Conservation (phyloP, 1,284 basidiomycete genomes). For the Moesziomyces globuligerus region DNA sequence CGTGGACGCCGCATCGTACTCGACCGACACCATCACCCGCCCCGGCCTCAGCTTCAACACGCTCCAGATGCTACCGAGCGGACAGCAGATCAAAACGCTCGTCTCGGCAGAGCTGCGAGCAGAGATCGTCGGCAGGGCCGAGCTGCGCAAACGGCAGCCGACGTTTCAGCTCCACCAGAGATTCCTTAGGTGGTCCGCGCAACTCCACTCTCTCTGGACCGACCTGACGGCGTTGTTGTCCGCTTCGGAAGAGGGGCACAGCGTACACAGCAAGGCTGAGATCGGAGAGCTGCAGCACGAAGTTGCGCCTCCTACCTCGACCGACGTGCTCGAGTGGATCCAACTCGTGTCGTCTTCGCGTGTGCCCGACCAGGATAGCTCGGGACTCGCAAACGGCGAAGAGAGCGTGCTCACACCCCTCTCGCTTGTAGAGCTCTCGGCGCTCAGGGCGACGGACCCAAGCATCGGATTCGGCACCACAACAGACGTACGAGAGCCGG, state of each 20-base stretch:
- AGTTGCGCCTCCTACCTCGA: conserved; percentile 1
- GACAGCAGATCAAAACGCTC: conserved; percentile 34
- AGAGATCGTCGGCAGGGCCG: background rate
- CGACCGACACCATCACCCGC: conserved; percentile 27
- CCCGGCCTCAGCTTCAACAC: background rate
- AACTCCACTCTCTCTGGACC: background rate
- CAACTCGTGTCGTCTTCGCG: conserved; percentile 3
- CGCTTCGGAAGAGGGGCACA: background rate
- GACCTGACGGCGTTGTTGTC: background rate
- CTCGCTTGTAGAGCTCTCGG: background rate
- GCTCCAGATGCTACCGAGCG: conserved; percentile 10
- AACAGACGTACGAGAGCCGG: background rate
- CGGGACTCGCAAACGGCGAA: background rate
- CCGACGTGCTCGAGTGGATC: conserved; percentile 29
- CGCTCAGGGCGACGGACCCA: background rate
- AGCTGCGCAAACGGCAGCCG: background rate
- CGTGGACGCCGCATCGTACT: conserved; percentile 20
- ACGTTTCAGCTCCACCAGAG: conserved; percentile 9
- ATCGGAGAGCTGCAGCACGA: conserved; percentile 7
- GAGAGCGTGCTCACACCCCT: background rate
- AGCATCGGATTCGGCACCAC: background rate
- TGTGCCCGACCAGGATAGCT: no score
- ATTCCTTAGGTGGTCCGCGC: conserved; percentile 21
- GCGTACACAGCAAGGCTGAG: background rate
- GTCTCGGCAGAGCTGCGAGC: conserved; percentile 17